Base-by-base conservation (phyloP, 2,329 filamentous ascomycete species). In the Graphilbum fragrans region DNA sequence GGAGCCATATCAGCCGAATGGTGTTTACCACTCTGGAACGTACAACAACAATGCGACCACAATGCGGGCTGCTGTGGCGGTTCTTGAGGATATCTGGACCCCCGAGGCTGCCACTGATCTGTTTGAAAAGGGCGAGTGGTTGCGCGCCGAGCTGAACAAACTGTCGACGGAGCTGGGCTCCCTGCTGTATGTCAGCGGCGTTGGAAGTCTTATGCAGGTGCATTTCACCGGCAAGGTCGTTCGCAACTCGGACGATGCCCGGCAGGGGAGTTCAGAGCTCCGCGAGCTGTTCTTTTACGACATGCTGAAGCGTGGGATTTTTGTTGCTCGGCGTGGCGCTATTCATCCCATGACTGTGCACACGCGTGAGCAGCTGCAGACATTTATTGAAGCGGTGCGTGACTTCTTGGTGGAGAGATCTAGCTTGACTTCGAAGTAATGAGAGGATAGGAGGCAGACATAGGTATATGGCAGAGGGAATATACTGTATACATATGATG, bases 1-100 rank as follows among this genome's bases (percentile, higher is more conserved):
- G 47, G 77, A 80, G 37, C 63, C 81, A 40, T 67, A 71, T 14
- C 4, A 14, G 34, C 16, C 21, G 51, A 8, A 21, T 27, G 12
- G 79, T 3, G 54, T 75, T 5, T 55, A 59, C 1, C 74, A 80
- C 49, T 69, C 71, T 0, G 75, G 75, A 1, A 80, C 75, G 0
- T 80, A 77, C 33, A 45, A 48, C 41, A 78, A 80, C 50, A 80
- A 80, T 49, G 77, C 78, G 48, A 14, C 14, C 25, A 29, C 25
- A 8, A 29, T 29, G 25, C 8, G 8, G 8, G 14, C 25, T 14
- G 25, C 25, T 14, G 25, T 29, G 8, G 25, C 25, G 8, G 14
- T 14, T 14, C 25, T 29, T 14, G 25, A 29, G 25, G 8, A 29
- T 8, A 8, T 29, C 25, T 29, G 25, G 25, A 29, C 25, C 25